These are phyloP conservation scores for Exophiala viscosa DNA, from an alignment of 2,329 filamentous ascomycete genomes.

Conservation along the genomic window DNA sequence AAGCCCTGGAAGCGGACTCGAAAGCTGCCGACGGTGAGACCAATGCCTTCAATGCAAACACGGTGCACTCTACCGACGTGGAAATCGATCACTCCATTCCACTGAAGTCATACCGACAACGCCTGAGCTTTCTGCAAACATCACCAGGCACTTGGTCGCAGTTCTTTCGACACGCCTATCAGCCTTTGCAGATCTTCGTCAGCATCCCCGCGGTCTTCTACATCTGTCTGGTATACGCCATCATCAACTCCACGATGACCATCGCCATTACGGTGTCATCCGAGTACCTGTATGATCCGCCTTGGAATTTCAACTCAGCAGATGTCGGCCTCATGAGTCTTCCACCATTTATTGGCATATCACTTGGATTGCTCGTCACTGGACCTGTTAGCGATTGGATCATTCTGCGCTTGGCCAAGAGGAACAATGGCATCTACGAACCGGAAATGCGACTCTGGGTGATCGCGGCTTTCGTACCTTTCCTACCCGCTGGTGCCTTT, in stretches of 20 bases:
- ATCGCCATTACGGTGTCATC: constrained; percentile 48
- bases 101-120: not conserved
- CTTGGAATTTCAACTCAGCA: constrained; percentile 31
- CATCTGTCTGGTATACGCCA: constrained; percentile 39
- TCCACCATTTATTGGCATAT: constrained; percentile 29
- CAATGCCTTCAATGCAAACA: too few relatives aligned
- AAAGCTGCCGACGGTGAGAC: too few relatives aligned
- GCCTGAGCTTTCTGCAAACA: not conserved
- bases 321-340: constrained; percentile 31
- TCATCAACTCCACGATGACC: constrained; percentile 39
- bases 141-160: constrained; percentile 5
- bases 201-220: constrained; percentile 36
- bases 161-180: constrained; percentile 27
- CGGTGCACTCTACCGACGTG: not conserved
- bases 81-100: not conserved
- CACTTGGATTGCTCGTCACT: constrained; percentile 21
- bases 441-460: constrained; percentile 29
- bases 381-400: constrained; percentile 27
- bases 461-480: constrained; percentile 12
- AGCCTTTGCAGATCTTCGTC: constrained; percentile 19
- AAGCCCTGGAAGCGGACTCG: too few relatives aligned
- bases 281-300: constrained; percentile 35
- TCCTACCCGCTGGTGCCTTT: constrained; percentile 36
- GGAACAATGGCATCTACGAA: constrained; percentile 26
- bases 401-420: constrained; percentile 21